Evolutionary conservation across 371 early-diverging fungal species (phyloP).

Genomic region (Mucor lusitanicus): DNA sequence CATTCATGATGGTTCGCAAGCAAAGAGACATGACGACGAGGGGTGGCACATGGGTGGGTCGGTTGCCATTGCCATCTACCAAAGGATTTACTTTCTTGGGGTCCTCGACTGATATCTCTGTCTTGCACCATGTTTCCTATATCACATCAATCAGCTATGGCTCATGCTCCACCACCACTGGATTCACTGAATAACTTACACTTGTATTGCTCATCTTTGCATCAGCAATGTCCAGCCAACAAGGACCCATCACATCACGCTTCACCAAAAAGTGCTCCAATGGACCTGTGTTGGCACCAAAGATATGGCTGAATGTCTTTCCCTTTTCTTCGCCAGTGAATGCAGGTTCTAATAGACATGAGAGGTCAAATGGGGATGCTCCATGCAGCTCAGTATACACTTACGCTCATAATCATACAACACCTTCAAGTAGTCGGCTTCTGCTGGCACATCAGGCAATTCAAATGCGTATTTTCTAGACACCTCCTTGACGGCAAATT

Average conservation of each 20-base stretch:
- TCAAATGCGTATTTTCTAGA: conserved; percentile 94
- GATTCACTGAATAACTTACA: conserved; percentile 28
- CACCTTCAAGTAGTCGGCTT: conserved; percentile 87
- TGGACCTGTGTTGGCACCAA: conserved; percentile 88
- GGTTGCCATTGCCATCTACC: conserved; percentile 48
- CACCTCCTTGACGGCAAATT: conserved; percentile 66
- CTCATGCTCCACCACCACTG: not conserved
- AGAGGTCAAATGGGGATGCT: not conserved
- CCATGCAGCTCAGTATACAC: not conserved
- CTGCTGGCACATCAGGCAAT: conserved; percentile 76
- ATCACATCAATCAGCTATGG: conserved; percentile 18
- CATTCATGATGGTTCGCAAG: conserved; percentile 82
- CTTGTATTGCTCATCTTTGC: conserved; percentile 46
- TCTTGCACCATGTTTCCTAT: conserved; percentile 84
- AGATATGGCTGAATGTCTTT: conserved; percentile 81
- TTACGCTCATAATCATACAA: conserved; percentile 75
- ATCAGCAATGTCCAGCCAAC: conserved; percentile 80
- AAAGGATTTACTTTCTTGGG: conserved; percentile 74
- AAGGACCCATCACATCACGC: conserved; percentile 96
- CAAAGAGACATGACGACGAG: conserved; percentile 85
- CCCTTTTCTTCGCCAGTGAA: conserved; percentile 76
- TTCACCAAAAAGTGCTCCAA: conserved; percentile 93
- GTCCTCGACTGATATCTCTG: conserved; percentile 68
- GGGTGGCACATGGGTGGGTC: conserved; percentile 65
- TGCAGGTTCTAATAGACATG: conserved; percentile 54